Conservation (phyloP, 352 stramenopile species). For the Ophiocytium majus region DNA sequence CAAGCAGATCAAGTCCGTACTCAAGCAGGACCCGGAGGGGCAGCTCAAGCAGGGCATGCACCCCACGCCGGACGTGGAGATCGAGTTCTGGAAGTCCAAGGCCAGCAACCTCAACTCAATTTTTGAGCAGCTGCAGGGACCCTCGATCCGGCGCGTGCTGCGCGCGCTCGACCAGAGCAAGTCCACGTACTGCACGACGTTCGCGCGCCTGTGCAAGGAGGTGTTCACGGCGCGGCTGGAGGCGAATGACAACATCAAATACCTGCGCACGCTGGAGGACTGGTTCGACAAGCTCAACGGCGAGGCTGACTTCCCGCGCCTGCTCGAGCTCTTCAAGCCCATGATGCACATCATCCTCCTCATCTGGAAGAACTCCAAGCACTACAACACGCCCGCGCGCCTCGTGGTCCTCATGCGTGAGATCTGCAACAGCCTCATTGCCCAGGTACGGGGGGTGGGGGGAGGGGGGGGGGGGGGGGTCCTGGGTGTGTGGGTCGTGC, state of each 20-base stretch:
- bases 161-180: conserved; percentile 88
- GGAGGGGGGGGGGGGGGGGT: too few relatives aligned
- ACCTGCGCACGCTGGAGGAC: conserved; percentile 88
- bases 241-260: conserved; percentile 97
- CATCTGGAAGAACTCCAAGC: conserved; percentile 98
- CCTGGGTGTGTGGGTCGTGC: too few relatives aligned
- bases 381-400: conserved; percentile 94
- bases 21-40: conserved; percentile 95
- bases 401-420: conserved; percentile 95
- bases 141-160: conserved; percentile 89
- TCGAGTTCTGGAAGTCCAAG: conserved; percentile 97
- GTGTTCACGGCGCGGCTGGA: conserved; percentile 87
- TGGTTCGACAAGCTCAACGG: conserved; percentile 94
- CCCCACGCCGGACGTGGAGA: conserved; percentile 93
- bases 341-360: conserved; percentile 96
- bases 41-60: conserved; percentile 91
- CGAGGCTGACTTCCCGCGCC: conserved; percentile 82
- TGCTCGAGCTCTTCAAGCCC: conserved; percentile 85
- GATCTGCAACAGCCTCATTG: conserved; percentile 96
- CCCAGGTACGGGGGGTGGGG: too few relatives aligned
- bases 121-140: conserved; percentile 79
- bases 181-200: conserved; percentile 92
- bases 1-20: conserved; percentile 97
- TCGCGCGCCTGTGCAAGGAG: conserved; percentile 93
- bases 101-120: conserved; percentile 83